These are phyloP conservation scores for Paecilomyces sp. DNA, from an alignment of 2,329 filamentous ascomycete species.

Conservation along the genomic window DNA sequence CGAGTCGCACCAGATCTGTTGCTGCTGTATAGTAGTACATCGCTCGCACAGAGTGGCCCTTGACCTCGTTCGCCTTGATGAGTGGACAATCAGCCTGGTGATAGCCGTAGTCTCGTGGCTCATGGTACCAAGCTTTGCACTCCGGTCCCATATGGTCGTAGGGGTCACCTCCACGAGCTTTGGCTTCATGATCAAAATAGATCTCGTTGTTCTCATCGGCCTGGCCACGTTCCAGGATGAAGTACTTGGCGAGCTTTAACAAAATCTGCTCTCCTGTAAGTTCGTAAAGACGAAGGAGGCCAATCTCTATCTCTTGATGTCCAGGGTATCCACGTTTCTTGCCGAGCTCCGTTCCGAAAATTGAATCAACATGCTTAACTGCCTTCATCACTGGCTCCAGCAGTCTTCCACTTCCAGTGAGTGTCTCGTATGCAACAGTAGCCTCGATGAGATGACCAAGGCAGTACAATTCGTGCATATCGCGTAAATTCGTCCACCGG, in stretches of 20 bases:
- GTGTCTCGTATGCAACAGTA: constrained; percentile 47
- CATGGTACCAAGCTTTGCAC: constrained; percentile 42
- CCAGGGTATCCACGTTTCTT: constrained; percentile 55
- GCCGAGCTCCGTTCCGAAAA: constrained; percentile 44
- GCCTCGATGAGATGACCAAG: constrained; percentile 55
- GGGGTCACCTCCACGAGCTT: background rate
- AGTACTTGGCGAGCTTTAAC: constrained; percentile 47
- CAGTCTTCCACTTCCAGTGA: constrained; percentile 46
- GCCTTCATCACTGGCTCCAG: constrained; percentile 49
- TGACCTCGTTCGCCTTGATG: constrained; percentile 45
- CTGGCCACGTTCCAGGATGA: constrained; percentile 49
- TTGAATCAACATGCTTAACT: constrained; percentile 44
- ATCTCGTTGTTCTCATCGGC: constrained; percentile 37
- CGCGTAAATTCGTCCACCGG: constrained; percentile 52
- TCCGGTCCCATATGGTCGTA: constrained; percentile 18
- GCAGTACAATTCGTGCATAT: constrained; percentile 54
- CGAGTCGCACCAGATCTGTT: constrained; percentile 45
- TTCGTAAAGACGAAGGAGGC: constrained; percentile 40
- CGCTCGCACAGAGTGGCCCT: constrained; percentile 54
- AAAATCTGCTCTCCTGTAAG: constrained; percentile 32
- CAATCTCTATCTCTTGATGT: constrained; percentile 50
- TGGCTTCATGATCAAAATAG: constrained; percentile 50
- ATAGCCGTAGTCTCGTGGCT: constrained; percentile 33
- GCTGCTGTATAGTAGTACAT: constrained; percentile 55
- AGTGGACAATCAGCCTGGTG: constrained; percentile 52